Conservation (phyloP, 2,329 filamentous ascomycete species). For the Hypoxylon sp. region DNA sequence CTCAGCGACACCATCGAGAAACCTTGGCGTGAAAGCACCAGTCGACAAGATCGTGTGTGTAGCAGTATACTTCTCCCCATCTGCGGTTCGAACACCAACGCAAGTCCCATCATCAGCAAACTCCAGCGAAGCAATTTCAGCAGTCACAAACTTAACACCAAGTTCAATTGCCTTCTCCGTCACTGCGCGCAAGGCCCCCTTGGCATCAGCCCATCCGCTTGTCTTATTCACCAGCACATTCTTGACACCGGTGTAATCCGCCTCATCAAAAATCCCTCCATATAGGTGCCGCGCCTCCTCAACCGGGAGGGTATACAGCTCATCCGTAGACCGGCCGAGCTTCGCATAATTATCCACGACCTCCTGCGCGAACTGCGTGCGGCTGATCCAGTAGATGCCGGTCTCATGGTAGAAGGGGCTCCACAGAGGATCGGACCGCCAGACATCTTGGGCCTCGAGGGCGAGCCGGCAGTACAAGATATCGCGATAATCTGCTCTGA, state of each 20-base stretch:
- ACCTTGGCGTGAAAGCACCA: slow-evolving; percentile 63
- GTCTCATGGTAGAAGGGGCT: slow-evolving; percentile 63
- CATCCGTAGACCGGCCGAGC: slow-evolving; percentile 48
- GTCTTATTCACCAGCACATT: slow-evolving; percentile 67
- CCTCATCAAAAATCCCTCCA: slow-evolving; percentile 65
- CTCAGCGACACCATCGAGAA: slow-evolving; percentile 60
- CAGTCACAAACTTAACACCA: slow-evolving; percentile 65
- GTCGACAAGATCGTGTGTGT: slow-evolving; percentile 62
- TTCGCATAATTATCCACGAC: slow-evolving; percentile 52
- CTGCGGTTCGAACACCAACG: slow-evolving; percentile 58
- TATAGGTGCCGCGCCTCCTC: slow-evolving; percentile 63
- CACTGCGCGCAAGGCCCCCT: slow-evolving; percentile 63
- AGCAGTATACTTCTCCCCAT: slow-evolving; percentile 58
- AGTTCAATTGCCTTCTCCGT: slow-evolving; percentile 61
- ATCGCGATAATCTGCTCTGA: slow-evolving; percentile 77
- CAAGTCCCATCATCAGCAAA: slow-evolving; percentile 53
- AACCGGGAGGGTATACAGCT: slow-evolving; percentile 60
- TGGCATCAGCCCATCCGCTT: slow-evolving; percentile 69
- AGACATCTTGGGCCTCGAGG: slow-evolving; percentile 74
- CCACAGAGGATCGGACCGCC: slow-evolving; percentile 59
- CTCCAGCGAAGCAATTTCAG: slow-evolving; percentile 58
- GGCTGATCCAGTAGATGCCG: slow-evolving; percentile 61
- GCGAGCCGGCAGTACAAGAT: slow-evolving; percentile 73
- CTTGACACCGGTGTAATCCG: slow-evolving; percentile 65
- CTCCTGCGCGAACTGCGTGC: slow-evolving; percentile 50